Conservation (phyloP, 257 asterid genomes). For the Solanum ossicruentum region DNA sequence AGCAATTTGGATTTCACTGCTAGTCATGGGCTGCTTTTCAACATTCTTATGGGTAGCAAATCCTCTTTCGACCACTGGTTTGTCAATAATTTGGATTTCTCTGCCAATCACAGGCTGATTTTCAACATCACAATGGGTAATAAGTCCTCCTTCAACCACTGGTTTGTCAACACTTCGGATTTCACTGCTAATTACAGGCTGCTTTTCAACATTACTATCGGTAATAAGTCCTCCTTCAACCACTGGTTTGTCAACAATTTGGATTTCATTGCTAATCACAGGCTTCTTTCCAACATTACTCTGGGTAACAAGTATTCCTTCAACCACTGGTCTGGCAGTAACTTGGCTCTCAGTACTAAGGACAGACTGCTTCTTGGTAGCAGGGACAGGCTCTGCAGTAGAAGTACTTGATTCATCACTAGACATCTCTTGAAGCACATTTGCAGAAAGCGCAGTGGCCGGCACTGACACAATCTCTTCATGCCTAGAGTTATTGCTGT, state of each 20-base stretch:
- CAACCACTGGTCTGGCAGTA: not conserved
- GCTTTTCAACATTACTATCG: constrained; percentile 11
- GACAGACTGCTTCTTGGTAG: constrained; percentile 25
- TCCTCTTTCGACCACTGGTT: constrained; percentile 6
- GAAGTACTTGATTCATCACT: constrained; percentile 10
- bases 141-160: not conserved
- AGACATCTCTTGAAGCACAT: constrained; percentile 10
- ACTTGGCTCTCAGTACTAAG: not conserved
- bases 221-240: not conserved
- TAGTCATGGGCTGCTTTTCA: constrained; percentile 1
- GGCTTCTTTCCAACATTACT: constrained; percentile 7
- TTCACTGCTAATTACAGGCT: constrained; percentile 7
- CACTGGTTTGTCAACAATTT: constrained; percentile 14
- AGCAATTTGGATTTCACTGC: constrained; percentile 16
- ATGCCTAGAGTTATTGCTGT: constrained; percentile 9
- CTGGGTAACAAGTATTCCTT: constrained; percentile 3
- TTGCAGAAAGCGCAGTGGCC: constrained; percentile 6
- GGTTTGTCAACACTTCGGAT: constrained; percentile 19
- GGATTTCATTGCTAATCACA: constrained; percentile 12
- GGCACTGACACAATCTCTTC: constrained; percentile 44
- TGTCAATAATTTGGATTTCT: constrained; percentile 21
- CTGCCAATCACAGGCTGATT: not conserved
- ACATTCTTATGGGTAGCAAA: constrained; percentile 8
- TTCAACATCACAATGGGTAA: constrained; percentile 11
- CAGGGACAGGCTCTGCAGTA: constrained; percentile 14